Evolutionary conservation across 176 grass and related monocot genomes (phyloP), one percentile per base, ranked within the genome.

Genomic region (Oryza glumipatula): DNA sequence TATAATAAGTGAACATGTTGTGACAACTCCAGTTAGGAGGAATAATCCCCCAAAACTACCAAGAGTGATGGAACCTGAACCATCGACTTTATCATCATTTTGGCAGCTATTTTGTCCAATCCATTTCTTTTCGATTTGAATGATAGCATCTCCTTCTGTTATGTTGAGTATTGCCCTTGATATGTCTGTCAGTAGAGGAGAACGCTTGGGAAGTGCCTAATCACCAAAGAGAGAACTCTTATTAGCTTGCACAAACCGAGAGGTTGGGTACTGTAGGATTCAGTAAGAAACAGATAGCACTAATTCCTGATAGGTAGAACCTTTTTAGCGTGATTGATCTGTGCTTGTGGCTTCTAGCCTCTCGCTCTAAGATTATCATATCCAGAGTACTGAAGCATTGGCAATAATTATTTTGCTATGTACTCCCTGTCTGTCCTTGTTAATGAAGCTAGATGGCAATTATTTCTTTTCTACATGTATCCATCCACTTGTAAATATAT

Each of bases 161-260:
- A 92, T 66, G 67, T 90, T 94, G 12, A 94, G 69, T 47, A 90
- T 92, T 67, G 56, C 88, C 65, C 68, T 90, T 15, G 88, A 90
- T 13, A 92, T 26, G 30, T 92, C 85, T 15, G 78, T 21, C 0
- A 90, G 66, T 46, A 92, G 48, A 9, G 79, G 83, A 32, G 70
- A 70, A 67, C 87, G 35, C 46, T 86, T 88, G 5, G 58, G 63
- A 30, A 92, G 61, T 9, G 68, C 90, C 85, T 87, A 43, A 64
- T 64, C 7, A 64, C 56, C 21, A 63, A 77, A 43, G 7, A 43
- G 0, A 77, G 39, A 33, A 77, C 39, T 77, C 35, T 77, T 33
- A 77, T 64, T 63, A 64, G 56, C 36, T 77, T 23, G 19, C 11
- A 58, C 19, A 61, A 39, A 23, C 38, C 15, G 10, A 41, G 3